Percentiles rank a stretch among this genome's conserved stretches.
Evolutionary conservation across 805 yeast species (phyloP).

Genomic region (Candida sithepensis): DNA sequence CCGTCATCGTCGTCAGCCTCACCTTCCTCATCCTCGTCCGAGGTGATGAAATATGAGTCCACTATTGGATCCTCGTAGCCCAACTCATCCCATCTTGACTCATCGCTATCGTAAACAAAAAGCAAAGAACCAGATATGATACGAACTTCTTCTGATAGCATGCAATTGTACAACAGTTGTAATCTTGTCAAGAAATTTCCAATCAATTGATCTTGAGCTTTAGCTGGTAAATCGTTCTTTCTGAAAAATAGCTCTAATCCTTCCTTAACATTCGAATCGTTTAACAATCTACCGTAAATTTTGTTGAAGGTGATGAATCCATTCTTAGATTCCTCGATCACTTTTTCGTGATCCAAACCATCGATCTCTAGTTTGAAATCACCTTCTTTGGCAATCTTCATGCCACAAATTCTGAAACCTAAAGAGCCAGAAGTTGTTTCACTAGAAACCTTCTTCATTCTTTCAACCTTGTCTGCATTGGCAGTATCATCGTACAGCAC

Average conservation of each 20-base stretch:
- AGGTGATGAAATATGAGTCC: constrained; percentile 22
- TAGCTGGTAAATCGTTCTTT: constrained; percentile 29
- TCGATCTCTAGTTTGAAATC: constrained; percentile 17
- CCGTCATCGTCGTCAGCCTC: constrained; percentile 23
- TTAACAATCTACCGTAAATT: constrained; percentile 63
- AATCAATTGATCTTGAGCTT: constrained; percentile 37
- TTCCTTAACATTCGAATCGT: constrained; percentile 36
- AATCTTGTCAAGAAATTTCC: constrained; percentile 53
- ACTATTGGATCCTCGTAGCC: constrained; percentile 38
- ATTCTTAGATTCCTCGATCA: constrained; percentile 21
- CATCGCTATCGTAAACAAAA: constrained; percentile 70
- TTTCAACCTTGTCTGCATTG: constrained; percentile 50
- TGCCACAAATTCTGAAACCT: constrained; percentile 81
- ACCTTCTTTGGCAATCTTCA: constrained; percentile 45
- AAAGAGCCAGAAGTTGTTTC: constrained; percentile 79
- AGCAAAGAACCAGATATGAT: constrained; percentile 71
- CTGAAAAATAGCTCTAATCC: constrained; percentile 47
- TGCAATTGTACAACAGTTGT: constrained; percentile 60
- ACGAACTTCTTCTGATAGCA: constrained; percentile 59
- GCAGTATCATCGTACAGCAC: constrained; percentile 63
- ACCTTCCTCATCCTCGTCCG: constrained; percentile 23
- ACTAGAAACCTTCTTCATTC: constrained; percentile 62
- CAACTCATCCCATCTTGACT: constrained; percentile 44
- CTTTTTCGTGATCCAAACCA: constrained; percentile 6
- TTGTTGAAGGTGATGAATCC: constrained; percentile 58